Base-by-base conservation (phyloP, 805 yeast species). In the Candida bentonensis region DNA sequence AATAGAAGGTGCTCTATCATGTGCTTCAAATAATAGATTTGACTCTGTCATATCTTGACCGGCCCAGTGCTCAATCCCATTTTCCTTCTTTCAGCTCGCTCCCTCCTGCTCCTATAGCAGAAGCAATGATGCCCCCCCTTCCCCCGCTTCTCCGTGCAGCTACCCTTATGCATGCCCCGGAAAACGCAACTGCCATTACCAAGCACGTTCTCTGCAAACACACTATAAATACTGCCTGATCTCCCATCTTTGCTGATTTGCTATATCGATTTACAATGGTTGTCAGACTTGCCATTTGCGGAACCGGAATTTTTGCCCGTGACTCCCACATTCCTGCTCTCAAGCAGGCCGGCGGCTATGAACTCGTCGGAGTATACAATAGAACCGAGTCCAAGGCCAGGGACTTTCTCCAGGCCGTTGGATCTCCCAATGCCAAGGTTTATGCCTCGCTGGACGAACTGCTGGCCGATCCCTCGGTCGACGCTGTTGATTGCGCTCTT, bases 381-480 rank as follows among this genome's bases (percentile, higher is more conserved):
- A 74, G 96, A 65, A 83, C 95, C 39, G 74, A 69, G 56, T 60
- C 80, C 42, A 89, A 89, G 67, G 97, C 97, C 15, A 81, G 76
- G 57, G 68, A 62, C 3, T 89, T 86, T 57, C 95, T 95, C 13
- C 56, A 68, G 42, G 61, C 65, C 33, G 87, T 92, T 15, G 69
- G 67, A 3, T 69, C 79, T 44, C 40, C 49, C 33, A 57, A 65
- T 11, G 53, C 60, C 21, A 74, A 75, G 49, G 76, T 85, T 13
- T 78, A 70, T 57, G 78, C 76, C 44, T 57, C 69, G 21, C 56
- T 83, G 44, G 92, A 82, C 39, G 76, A 67, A n/a, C 72, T 82
- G 15, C 67, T 87, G 54, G 61, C 64, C 39, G 87, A 82, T 57
- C 68, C 76, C n/a, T 61, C 72, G 0, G 74, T 87, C 39, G 92